Conservation (phyloP, 2,329 filamentous ascomycete species). For the Xylaria digitata region DNA sequence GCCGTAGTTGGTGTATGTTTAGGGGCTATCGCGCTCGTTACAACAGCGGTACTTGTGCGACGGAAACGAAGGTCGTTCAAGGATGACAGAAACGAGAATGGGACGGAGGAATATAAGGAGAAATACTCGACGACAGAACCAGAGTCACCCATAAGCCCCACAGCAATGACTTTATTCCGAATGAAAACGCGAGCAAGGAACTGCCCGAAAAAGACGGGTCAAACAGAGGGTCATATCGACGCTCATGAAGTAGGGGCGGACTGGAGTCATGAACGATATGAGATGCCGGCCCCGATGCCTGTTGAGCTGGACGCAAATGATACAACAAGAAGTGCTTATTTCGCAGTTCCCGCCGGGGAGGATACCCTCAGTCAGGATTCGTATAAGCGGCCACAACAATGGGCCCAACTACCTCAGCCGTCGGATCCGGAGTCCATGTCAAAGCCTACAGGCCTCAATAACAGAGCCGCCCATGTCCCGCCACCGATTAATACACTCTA, state of each 20-base stretch:
- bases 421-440: conserved; percentile 62
- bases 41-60: conserved; percentile 50
- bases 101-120: conserved; percentile 53
- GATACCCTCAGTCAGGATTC: conserved; percentile 56
- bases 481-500: conserved; percentile 46
- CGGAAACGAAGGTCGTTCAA: conserved; percentile 46
- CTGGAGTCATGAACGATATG: conserved; percentile 62
- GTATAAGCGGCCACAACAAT: conserved; percentile 64
- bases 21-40: conserved; percentile 48
- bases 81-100: conserved; percentile 41
- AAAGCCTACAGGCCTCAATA: conserved; percentile 7
- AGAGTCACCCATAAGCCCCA: conserved; percentile 52
- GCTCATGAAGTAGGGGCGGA: conserved; percentile 57
- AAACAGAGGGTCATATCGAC: conserved; percentile 38
- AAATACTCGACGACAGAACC: conserved; percentile 51
- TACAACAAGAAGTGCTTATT: conserved; percentile 53
- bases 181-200: conserved; percentile 58
- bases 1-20: conserved; percentile 58
- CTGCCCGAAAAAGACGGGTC: conserved; percentile 45
- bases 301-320: conserved; percentile 62
- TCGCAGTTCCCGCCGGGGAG: conserved; percentile 56
- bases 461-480: conserved; percentile 14
- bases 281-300: conserved; percentile 61
- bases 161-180: conserved; percentile 45
- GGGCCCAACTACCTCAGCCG: conserved; percentile 63